These are phyloP conservation scores for Parascedosporium putredinis DNA, from an alignment of 2,329 filamentous ascomycete genomes.

Conservation along the genomic window DNA sequence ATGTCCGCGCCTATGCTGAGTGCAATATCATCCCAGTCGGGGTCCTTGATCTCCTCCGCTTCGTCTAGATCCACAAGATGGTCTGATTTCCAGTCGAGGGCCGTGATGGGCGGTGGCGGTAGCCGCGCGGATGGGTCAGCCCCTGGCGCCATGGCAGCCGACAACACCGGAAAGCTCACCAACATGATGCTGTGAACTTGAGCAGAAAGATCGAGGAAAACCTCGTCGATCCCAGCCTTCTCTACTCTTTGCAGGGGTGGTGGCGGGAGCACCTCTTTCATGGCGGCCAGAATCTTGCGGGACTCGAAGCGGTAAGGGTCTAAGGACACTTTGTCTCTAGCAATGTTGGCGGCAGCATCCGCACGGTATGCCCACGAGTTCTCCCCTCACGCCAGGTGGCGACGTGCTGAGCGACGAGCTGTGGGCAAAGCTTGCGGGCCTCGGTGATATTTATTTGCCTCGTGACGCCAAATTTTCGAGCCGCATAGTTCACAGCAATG, in stretches of 20 bases:
- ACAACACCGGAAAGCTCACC: conserved; percentile 65
- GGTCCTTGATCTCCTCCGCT: conserved; percentile 66
- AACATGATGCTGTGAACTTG: conserved; percentile 70
- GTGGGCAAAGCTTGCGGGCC: conserved; percentile 76
- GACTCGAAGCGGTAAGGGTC: conserved; percentile 86
- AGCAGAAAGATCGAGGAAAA: conserved; percentile 83
- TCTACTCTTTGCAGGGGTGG: conserved; percentile 62
- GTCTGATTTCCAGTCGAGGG: conserved; percentile 74
- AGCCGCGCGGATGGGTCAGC: conserved; percentile 62
- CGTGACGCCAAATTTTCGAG: conserved; percentile 67
- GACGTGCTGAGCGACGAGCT: conserved; percentile 80
- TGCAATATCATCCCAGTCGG: conserved; percentile 93
- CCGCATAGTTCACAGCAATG: conserved; percentile 94
- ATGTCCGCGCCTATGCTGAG: conserved; percentile 85
- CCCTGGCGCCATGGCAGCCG: conserved; percentile 49
- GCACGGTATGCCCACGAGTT: conserved; percentile 84
- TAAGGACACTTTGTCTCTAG: conserved; percentile 84
- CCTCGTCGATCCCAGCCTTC: conserved; percentile 92
- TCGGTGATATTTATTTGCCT: conserved; percentile 71
- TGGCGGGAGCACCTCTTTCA: conserved; percentile 67
- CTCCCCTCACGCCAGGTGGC: conserved; percentile 92
- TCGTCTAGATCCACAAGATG: conserved; percentile 70
- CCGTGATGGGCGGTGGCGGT: conserved; percentile 57
- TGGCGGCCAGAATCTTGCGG: conserved; percentile 65
- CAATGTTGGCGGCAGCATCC: conserved; percentile 68